Base-by-base conservation (phyloP, 305 asterid species). In the Solanum hybrid region DNA sequence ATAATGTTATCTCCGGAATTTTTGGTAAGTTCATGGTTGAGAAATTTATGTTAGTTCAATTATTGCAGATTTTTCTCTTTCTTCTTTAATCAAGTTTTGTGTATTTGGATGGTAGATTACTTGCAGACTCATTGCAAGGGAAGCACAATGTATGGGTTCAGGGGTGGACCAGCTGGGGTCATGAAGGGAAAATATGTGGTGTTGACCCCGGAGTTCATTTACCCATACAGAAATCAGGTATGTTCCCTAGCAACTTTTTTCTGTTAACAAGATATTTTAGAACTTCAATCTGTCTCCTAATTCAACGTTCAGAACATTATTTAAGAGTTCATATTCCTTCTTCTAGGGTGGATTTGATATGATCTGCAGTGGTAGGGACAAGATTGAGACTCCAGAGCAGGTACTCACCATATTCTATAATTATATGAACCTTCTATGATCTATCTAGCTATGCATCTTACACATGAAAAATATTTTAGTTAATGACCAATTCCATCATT, bases 321-420 rank as follows among this genome's bases (percentile, higher is more conserved):
- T 66, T 72, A 66, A 29, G 80, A 75, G 79, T 76, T 84, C 42
- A 84, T 6, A 22, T 29, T 51, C 81, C 90, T 87, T 37, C 78
- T 93, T 79, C 87, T 93, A 97, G 99, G 99, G 99, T 88, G 99
- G 99, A 90, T 97, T 97, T 85, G 99, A 97, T 93, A 96, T 97
- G 99, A 97, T 96, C 79, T 91, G 97, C 95, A 97, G 99, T 89
- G 99, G 99, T 86, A 94, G 99, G 92, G 99, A 97, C 96, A 97
- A 97, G 93, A 97, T 97, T 92, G 99, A 97, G 94, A 96, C 99
- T 88, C 99, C 99, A 88, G 99, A 97, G 82, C 99, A 97, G 97
- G 99, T 96, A 78, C 85, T 69, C 4, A 9, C 91, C 91, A 78
- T 35, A 60, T 92, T 88, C 66, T 35, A 69, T 87, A 73, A 85